Conservation (phyloP, 257 asterid species). For the Nicotiana paniculata region DNA sequence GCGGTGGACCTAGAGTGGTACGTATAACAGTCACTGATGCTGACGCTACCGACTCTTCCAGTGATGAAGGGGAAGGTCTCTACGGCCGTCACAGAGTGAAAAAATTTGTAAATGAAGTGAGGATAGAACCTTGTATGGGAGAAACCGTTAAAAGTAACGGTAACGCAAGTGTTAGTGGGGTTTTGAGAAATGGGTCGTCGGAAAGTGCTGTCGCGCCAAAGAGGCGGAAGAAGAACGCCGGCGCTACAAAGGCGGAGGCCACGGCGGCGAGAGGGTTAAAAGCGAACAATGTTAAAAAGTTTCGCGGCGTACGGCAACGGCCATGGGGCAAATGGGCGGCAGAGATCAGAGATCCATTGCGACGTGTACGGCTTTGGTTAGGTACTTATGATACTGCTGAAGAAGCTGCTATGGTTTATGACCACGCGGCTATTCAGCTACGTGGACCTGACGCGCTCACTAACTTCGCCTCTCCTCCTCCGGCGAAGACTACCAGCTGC, state of each 20-base stretch:
- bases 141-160: not conserved
- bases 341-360: constrained; percentile 82
- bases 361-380: constrained; percentile 83
- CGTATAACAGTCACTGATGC: constrained; percentile 71
- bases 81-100: constrained; percentile 43
- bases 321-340: constrained; percentile 99
- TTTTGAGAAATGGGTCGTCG: constrained; percentile 10
- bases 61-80: constrained; percentile 52
- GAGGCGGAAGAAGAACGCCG: constrained; percentile 37
- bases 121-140: constrained; percentile 28
- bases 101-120: constrained; percentile 62
- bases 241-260: constrained; percentile 12
- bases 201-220: not conserved
- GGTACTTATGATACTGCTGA: constrained; percentile 95
- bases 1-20: constrained; percentile 31
- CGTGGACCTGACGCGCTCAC: constrained; percentile 97
- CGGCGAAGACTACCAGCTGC: constrained; percentile 18
- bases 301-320: constrained; percentile 87
- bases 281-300: constrained; percentile 36
- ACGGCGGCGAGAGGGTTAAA: constrained; percentile 7
- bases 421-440: constrained; percentile 90
- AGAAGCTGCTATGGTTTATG: constrained; percentile 98
- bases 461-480: constrained; percentile 55
- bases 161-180: constrained; percentile 15
- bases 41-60: constrained; percentile 88